Conservation (phyloP, 2,329 filamentous ascomycete genomes). For the Pseudocercospora cruenta region DNA sequence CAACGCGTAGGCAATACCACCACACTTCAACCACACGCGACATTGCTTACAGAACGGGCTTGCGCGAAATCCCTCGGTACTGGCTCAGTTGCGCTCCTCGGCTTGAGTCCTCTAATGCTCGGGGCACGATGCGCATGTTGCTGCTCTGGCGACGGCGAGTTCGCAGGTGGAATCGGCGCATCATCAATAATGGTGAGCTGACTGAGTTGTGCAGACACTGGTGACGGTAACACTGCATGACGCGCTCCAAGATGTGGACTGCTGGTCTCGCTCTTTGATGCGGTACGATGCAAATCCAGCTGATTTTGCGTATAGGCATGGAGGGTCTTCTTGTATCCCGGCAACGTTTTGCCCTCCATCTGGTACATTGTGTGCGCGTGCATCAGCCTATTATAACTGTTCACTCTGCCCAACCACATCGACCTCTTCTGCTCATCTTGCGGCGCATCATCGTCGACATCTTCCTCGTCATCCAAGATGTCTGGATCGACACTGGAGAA, state of each 20-base stretch:
- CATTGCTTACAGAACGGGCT: background rate
- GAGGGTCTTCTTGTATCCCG: conserved; percentile 32
- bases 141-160: conserved; percentile 22
- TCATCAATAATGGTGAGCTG: conserved; percentile 28
- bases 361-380: conserved; percentile 30
- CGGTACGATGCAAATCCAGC: conserved; percentile 24
- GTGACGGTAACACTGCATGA: conserved; percentile 17
- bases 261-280: conserved; percentile 17
- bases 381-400: conserved; percentile 30
- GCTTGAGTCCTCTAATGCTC: conserved; percentile 9
- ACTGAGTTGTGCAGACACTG: conserved; percentile 17
- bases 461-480: background rate
- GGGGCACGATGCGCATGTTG: background rate
- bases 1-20: background rate
- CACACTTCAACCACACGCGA: conserved; percentile 16
- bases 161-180: conserved; percentile 27
- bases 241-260: conserved; percentile 17
- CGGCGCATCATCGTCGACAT: background rate
- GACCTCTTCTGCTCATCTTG: background rate
- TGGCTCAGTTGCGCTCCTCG: conserved; percentile 26
- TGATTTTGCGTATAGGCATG: conserved; percentile 34
- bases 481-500: conserved; percentile 6
- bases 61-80: conserved; percentile 22
- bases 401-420: conserved; percentile 11
- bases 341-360: conserved; percentile 24